Evolutionary conservation across 2,329 filamentous ascomycete genomes (phyloP), one percentile per base, ranked within the genome.

Genomic region (Fusarium compactum): DNA sequence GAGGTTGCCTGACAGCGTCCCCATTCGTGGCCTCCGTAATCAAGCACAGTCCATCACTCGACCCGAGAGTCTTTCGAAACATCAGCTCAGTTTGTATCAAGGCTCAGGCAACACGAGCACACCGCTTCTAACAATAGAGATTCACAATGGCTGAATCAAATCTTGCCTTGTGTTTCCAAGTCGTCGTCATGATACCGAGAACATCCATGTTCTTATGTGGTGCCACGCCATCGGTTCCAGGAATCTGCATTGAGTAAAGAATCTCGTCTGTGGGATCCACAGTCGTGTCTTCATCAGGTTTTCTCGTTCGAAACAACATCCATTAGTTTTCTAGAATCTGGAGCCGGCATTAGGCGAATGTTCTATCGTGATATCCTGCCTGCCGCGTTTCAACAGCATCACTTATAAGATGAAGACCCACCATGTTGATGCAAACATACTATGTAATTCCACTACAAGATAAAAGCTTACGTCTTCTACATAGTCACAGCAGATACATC

Each of bases 31-130:
- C 40, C 45, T 65, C 62, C 52, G 63, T 67, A 70, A 69, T 71
- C 62, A 65, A 58, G 68, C 68, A 70, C 64, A 48, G 68, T 55
- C 58, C 67, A 57, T 60, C 67, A 30, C 62, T 68, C 25, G 67
- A 51, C 50, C 67, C 32, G 55, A 59, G 62, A 68, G 43, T 54
- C 58, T 38, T 41, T 61, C 62, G 30, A 67, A 59, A 64, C 67
- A 70, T 68, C 67, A 56, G 50, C 51, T 63, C 58, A 70, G 38
- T 51, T 30, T 29, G 32, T 47, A 65, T 51, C 22, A 50, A 62
- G 20, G 20, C 38, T 56, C 20, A 43, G 38, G 45, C 54, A 57
- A 54, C 67, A 59, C 48, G 56, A 8, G 30, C 59, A 70, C 63
- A 70, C 67, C 67, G 67, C 67, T 71, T 61, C 40, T 50, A 44